Conservation (phyloP, 257 asterid genomes). For the Fraxinus cuspidata region DNA sequence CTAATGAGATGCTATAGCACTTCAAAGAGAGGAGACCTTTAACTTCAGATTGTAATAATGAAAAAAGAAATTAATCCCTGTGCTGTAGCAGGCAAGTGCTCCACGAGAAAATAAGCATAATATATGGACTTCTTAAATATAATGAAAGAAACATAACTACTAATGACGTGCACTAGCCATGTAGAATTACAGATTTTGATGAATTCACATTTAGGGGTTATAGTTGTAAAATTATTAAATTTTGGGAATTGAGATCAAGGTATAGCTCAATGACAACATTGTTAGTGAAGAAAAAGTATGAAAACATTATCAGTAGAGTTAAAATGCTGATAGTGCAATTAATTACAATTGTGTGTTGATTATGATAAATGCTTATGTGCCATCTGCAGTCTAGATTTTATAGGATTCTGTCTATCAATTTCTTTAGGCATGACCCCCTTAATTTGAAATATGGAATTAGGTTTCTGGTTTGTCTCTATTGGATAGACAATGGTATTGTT, state of each 20-base stretch:
- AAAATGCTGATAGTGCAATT: background rate
- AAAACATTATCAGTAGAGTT: background rate
- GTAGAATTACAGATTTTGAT: background rate
- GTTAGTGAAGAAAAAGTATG: background rate
- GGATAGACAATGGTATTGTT: background rate
- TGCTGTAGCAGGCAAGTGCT: conserved; percentile 18
- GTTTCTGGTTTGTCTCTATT: background rate
- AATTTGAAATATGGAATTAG: background rate
- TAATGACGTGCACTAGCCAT: background rate
- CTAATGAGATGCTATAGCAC: conserved; percentile 1
- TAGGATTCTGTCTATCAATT: background rate
- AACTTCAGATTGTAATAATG: conserved; percentile 2
- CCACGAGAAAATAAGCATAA: conserved; percentile 1
- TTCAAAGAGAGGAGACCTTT: conserved; percentile 4
- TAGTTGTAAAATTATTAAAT: background rate
- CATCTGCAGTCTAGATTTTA: conserved; percentile 20
- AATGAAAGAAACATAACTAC: background rate
- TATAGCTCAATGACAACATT: background rate
- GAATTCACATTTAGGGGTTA: background rate
- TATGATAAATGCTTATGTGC: background rate
- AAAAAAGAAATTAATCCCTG: conserved; percentile 3
- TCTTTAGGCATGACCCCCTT: background rate
- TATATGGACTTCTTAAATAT: background rate
- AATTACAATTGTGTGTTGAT: no score
- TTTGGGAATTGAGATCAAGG: background rate